Evolutionary conservation across 78 protist species (phyloP), one percentile per base, ranked within the genome.

Genomic region (Polysphondylium violaceum): DNA sequence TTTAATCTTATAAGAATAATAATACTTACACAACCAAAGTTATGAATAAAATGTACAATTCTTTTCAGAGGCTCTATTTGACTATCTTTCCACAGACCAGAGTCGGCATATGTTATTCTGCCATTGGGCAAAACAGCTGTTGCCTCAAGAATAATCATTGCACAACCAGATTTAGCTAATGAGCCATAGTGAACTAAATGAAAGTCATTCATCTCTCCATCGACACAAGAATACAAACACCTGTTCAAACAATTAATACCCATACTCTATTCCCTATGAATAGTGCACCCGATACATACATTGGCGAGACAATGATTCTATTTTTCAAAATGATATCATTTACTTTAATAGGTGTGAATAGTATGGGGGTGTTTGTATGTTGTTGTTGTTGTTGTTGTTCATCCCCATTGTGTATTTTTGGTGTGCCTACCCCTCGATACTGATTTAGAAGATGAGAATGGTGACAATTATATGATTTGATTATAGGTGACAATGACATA

Each of bases 81-180:
- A 27, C 35, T 47, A n/a, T 75, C 85, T 25, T 75, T 75, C 85
- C 85, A 75, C 1, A 75, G 36, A 25, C 85, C 85, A 55, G 69
- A 17, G 59, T 75, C 85, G 1, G 6, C 2, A 43, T 36, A 25
- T 58, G 85, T 41, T n/a, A n/a, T 75, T 23, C 67, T 55, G 19
- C 85, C 85, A 27, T 75, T 69, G 35, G 85, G 85, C 1, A 40
- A 2, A 38, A 75, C 85, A 12, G 85, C 85, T 23, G 85, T 75
- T 21, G 85, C 67, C 41, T 75, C 85, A 38, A 40, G 23, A 0
- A 75, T 56, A 41, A 75, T 38, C 69, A 75, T 41, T n/a, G 44
- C 7, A 38, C 51, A 65, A 31, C 85, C 85, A 58, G 71, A 47
- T 59, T 59, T 55, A 31, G 85, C 85, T 1, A 59, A 59, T 16